These are phyloP conservation scores for Cyberlindnera samutprakarnensis DNA, from an alignment of 805 yeast species.

Conservation along the genomic window DNA sequence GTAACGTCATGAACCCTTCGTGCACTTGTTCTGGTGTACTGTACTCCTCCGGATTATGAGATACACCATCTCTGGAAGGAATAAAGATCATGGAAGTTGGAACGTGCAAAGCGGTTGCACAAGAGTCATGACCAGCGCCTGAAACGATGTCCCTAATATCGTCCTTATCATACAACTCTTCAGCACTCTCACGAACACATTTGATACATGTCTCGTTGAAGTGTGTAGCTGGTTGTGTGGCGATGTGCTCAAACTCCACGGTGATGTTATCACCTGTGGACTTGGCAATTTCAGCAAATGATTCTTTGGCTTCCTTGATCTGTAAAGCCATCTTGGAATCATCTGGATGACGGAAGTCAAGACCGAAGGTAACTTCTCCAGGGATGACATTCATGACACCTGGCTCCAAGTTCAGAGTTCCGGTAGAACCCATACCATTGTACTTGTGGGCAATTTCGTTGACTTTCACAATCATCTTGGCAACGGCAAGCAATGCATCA, in stretches of 20 bases:
- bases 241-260: slow-evolving; percentile 36
- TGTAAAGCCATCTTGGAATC: slow-evolving; percentile 36
- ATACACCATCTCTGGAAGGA: slow-evolving; percentile 59
- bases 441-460: slow-evolving; percentile 45
- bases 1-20: slow-evolving; percentile 48
- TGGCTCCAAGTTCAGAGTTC: slow-evolving; percentile 49
- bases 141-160: slow-evolving; percentile 41
- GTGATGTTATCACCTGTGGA: slow-evolving; percentile 25
- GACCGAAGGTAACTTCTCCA: slow-evolving; percentile 46
- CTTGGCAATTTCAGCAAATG: slow-evolving; percentile 30
- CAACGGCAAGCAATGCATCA: slow-evolving; percentile 54
- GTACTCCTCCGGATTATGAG: slow-evolving; percentile 63
- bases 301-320: slow-evolving; percentile 30
- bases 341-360: slow-evolving; percentile 51
- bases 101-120: slow-evolving; percentile 43
- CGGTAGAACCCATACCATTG: slow-evolving; percentile 52
- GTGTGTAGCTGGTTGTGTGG: slow-evolving; percentile 47
- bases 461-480: slow-evolving; percentile 48
- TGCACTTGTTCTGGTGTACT: slow-evolving; percentile 58
- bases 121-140: slow-evolving; percentile 75
- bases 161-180: slow-evolving; percentile 38
- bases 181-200: slow-evolving; percentile 46
- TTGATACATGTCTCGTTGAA: slow-evolving; percentile 45
- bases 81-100: slow-evolving; percentile 74
- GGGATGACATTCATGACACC: slow-evolving; percentile 65